Base-by-base conservation (phyloP, 495 filamentous ascomycete species). In the Tuber indicum region DNA sequence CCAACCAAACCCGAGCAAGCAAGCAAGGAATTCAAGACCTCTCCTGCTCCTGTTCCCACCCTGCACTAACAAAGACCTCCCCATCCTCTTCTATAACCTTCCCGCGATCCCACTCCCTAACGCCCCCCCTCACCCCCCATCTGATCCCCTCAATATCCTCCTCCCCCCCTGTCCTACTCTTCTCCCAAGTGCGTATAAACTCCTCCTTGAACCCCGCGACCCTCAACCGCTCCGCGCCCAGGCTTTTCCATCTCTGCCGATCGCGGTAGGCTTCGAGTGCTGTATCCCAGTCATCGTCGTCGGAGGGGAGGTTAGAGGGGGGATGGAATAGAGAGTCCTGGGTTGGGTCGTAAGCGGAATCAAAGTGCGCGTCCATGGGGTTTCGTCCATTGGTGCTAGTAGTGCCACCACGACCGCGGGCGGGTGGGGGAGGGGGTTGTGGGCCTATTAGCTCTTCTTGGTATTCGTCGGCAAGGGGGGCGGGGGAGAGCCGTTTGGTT, bases 101-200 rank as follows among this genome's bases (percentile, higher is more conserved):
- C 4, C 92, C 92, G 12, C 90, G 87, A 87, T 98, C 94, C 94
- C 94, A 98, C 82, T 97, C 95, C 49, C 93, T 88, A n/a, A 89
- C 87, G 77, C 93, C 92, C 0, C 93, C 94, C 70, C 88, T 89
- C 83, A 90, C 92, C 70, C 87, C 87, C 95, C 96, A 99, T 78
- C 84, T 87, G 19, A 97, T 91, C 82, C 93, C 89, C 45, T 91
- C 91, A 74, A 89, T 87, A 79, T 91, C 88, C 76, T 86, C 87
- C 76, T 88, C 88, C 1, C 87, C 87, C 42, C 90, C 89, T 32
- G n/a, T n/a, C n/a, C 10, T 16, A 3, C n/a, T 32, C 71, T 88
- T 91, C 86, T 94, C 92, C 93, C 92, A 96, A 78, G 90, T 90
- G 78, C 88, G 86, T 69, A 97, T 89, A 77, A 92, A 89, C 21